Conservation (phyloP, 495 filamentous ascomycete genomes). For the Penicillium diatomitis region DNA sequence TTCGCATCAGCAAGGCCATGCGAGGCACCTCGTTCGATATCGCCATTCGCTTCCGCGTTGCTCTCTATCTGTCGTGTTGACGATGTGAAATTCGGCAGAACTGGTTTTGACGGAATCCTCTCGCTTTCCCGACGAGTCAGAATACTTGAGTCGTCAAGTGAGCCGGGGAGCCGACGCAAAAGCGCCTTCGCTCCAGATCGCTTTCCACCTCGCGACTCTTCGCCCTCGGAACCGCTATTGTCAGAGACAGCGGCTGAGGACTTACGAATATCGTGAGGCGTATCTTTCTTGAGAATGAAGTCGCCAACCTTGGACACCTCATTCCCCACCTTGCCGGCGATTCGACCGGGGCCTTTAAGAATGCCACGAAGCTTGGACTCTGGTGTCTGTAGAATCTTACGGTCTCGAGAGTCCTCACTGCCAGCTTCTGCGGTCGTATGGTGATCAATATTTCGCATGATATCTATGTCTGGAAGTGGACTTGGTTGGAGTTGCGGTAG, state of each 20-base stretch:
- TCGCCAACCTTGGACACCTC: constrained; percentile 51
- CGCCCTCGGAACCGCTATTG: constrained; percentile 36
- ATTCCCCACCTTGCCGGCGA: constrained; percentile 45
- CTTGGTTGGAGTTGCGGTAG: constrained; percentile 20
- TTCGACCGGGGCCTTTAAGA: constrained; percentile 44
- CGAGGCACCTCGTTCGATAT: constrained; percentile 9
- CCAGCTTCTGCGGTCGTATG: constrained; percentile 7
- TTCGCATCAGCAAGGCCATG: constrained; percentile 3
- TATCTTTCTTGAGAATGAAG: constrained; percentile 44
- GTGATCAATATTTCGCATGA: constrained; percentile 22
- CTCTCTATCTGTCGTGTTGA: constrained; percentile 33
- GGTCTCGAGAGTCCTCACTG: constrained; percentile 11
- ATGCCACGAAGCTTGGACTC: constrained; percentile 42
- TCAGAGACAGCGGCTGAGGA: constrained; percentile 35
- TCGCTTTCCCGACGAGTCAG: constrained; percentile 24
- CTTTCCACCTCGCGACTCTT: constrained; percentile 25
- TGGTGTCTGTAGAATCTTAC: constrained; percentile 18
- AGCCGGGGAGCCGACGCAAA: constrained; percentile 24
- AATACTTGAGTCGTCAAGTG: constrained; percentile 27
- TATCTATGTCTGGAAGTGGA: constrained; percentile 22
- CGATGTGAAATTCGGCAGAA: constrained; percentile 44
- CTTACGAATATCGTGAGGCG: constrained; percentile 22
- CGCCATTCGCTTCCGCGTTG: constrained; percentile 8
- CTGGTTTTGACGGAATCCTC: constrained; percentile 20
- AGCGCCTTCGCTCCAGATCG: constrained; percentile 18